Conservation (phyloP, 2,329 filamentous ascomycete species). For the Torrubiella hemipterigena region DNA sequence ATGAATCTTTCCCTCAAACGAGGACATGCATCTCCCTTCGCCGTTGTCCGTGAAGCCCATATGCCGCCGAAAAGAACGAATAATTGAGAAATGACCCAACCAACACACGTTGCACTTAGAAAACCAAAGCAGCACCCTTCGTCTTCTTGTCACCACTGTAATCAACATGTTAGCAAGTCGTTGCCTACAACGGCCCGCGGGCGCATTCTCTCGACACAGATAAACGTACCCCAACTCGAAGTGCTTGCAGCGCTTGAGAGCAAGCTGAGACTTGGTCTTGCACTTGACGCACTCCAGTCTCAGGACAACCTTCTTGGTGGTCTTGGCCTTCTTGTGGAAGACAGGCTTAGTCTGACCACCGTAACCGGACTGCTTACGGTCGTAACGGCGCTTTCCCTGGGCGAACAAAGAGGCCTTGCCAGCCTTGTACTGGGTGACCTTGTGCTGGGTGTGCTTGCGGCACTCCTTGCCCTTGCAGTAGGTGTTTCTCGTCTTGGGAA, state of each 20-base stretch:
- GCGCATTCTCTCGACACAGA: constrained; percentile 1
- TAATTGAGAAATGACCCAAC: constrained; percentile 25
- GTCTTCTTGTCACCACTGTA: constrained; percentile 99
- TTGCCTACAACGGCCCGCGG: background rate
- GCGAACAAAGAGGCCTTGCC: constrained; percentile 93
- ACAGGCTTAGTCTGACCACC: constrained; percentile 99
- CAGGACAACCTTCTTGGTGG: constrained; percentile 99
- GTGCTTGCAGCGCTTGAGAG: constrained; percentile 99
- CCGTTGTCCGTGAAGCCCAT: constrained; percentile 34
- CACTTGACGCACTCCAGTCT: constrained; percentile 94
- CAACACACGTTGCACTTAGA: constrained; percentile 58
- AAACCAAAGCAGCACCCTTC: constrained; percentile 99
- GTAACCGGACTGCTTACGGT: constrained; percentile 98
- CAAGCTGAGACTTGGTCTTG: constrained; percentile 97
- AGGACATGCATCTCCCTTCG: constrained; percentile 34
- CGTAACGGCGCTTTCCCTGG: constrained; percentile 99
- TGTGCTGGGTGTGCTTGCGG: constrained; percentile 84
- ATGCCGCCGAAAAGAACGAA: constrained; percentile 31
- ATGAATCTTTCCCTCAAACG: constrained; percentile 29
- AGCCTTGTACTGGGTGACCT: constrained; percentile 95
- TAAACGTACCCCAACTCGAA: constrained; percentile 90
- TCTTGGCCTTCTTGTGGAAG: constrained; percentile 99
- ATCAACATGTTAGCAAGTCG: constrained; percentile 27
- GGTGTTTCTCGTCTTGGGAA: constrained; percentile 94
- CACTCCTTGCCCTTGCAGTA: constrained; percentile 96